Evolutionary conservation across 164 flowering plant species (phyloP), one percentile per base, ranked within the genome.

Genomic region (Piper longum): DNA sequence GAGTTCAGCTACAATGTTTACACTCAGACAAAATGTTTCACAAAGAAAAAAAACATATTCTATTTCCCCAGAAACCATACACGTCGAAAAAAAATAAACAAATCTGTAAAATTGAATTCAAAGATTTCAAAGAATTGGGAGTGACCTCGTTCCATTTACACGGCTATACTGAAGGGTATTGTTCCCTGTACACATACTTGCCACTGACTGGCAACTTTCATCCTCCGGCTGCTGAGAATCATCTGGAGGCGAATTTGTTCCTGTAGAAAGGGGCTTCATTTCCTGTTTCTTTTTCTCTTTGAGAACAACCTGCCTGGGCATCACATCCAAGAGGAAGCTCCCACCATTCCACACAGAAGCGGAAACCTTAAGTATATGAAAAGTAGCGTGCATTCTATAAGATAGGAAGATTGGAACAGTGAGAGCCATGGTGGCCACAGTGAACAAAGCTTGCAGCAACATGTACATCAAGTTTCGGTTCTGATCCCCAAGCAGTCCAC

Each of bases 321-420:
- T 87, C 56, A 93, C 99, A 19, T 90, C 99, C 13, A 93, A 79
- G 41, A 93, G 69, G 66, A 93, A 93, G 81, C 86, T 85, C 51
- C 92, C 96, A 41, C 99, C 99, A 63, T 93, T 88, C 97, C 99
- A 90, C 8, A 85, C 71, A 11, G 97, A 12, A 43, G 97, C 97
- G 41, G 95, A 86, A 26, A 90, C 85, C 76, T 90, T 90, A 17
- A 93, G 85, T 58, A 88, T 67, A 77, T 90, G 99, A 75, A 93
- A 93, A 64, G 79, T 67, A 4, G 78, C 77, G 52, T 85, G 90
- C 68, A 90, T 18, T 70, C 67, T 56, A 48, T 93, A 93, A 12
- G 95, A 87, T 67, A 88, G 69, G 81, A 93, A 93, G 67, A 93
- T 93, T 9, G 96, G 99, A 64, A 90, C 96, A 0, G 99, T 82